These are phyloP conservation scores for Nannochloropsis oceanica DNA, from an alignment of 108 stramenopile genomes.

Conservation along the genomic window DNA sequence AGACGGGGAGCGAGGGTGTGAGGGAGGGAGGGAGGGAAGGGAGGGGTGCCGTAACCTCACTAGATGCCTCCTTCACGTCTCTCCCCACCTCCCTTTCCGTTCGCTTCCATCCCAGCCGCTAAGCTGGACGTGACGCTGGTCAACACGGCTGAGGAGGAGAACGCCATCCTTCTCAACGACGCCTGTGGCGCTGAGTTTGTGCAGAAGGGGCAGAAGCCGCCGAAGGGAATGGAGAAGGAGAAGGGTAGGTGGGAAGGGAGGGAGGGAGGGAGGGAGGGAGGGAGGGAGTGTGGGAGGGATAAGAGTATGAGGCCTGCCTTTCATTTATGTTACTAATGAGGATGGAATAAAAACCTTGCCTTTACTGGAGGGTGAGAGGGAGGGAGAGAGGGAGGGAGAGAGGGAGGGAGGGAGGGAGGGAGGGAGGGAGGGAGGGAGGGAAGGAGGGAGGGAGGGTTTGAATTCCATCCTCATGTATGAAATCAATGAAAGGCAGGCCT, in stretches of 20 bases:
- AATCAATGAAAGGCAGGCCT: no score
- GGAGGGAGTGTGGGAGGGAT: not conserved
- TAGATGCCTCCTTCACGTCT: not conserved
- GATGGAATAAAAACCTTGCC: no score
- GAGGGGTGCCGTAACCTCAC: not conserved
- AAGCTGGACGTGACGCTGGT: not conserved
- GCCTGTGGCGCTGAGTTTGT: constrained; percentile 89
- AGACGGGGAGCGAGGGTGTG: not conserved
- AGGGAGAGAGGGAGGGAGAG: no score
- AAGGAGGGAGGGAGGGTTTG: no score
- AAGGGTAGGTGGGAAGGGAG: not conserved
- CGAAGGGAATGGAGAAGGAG: constrained; percentile 20
- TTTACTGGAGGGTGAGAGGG: no score
- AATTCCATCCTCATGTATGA: no score
- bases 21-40: not conserved
- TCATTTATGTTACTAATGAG: not conserved
- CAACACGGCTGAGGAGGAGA: constrained; percentile 46
- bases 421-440: no score
- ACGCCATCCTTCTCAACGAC: constrained; percentile 58
- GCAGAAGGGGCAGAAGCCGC: constrained; percentile 64
- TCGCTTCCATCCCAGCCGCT: not conserved
- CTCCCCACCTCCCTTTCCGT: not conserved
- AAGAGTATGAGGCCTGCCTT: not conserved
- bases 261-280: not conserved
- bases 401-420: no score